Evolutionary conservation across 208 protist species (phyloP), one percentile per base, ranked within the genome.

Genomic region (Crithidia brevicula): DNA sequence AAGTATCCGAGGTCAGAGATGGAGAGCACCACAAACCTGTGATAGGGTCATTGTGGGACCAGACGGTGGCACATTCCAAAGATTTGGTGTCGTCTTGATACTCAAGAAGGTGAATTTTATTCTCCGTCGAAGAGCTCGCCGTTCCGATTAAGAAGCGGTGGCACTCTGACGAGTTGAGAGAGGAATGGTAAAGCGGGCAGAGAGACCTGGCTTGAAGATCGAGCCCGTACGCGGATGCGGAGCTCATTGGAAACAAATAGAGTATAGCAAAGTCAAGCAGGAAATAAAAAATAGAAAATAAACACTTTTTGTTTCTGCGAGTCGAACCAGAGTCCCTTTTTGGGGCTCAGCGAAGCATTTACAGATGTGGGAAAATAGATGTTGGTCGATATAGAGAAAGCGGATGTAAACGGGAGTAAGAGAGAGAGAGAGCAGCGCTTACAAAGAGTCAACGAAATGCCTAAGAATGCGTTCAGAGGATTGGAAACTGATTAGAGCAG

Each of bases 81-180:
- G 79, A 68, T 16, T 83, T 78, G 4, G 74, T 82, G 31, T 85
- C 82, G 46, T 92, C 88, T 1, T 89, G 74, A 59, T 85, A 94
- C 40, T 93, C 86, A 3, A 96, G 72, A 8, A 93, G 53, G 45
- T 88, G 74, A 20, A 94, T 91, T 62, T 91, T 92, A 61, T 93
- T 96, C 28, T 82, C 82, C 0, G 63, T 69, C 2, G 72, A 63
- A 27, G 74, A 54, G 56, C 63, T 84, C 4, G 74, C 68, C 10
- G 91, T 92, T 4, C 86, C 86, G 8, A 93, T 86, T 42, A 96
- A 53, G 74, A 96, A 94, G 7, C 68, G 62, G 58, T 92, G 86
- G 28, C 49, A 77, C 7, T 83, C 81, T 56, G 79, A 67, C 5
- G 51, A 61, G 16, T 46, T 68, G 36, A 79, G 75, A 10, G 72